Percentiles rank a stretch among this genome's conserved stretches.
phyloP scores from a whole-genome alignment of 148 eudicot genomes.

The Suaeda aralocaspica region DNA sequence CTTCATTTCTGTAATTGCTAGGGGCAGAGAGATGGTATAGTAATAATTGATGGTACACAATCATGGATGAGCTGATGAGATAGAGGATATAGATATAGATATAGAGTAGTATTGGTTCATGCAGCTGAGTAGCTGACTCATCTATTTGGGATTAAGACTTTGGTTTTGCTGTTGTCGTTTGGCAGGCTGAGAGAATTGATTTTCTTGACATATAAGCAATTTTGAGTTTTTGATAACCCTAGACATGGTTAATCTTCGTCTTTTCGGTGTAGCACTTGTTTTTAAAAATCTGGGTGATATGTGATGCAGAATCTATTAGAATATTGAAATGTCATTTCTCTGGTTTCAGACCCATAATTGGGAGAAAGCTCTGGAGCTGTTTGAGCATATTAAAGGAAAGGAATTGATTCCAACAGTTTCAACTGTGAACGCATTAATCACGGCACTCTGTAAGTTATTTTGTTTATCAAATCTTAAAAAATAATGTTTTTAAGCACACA shows the following conservation, averaged over 20 bases:
- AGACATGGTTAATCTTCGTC: constrained; percentile 1
- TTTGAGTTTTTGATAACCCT: constrained; percentile 5
- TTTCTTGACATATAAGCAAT: not conserved
- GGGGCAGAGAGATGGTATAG: not conserved
- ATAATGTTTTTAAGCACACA: not conserved
- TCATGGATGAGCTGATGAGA: no score
- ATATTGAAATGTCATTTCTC: constrained; percentile 21
- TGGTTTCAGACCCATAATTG: constrained; percentile 67
- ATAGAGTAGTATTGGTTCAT: no score
- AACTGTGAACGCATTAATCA: constrained; percentile 85
- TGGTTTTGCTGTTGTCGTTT: not conserved
- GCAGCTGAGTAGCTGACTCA: no score
- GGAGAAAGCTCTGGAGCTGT: constrained; percentile 82
- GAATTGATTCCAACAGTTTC: constrained; percentile 72
- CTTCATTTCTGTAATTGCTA: not conserved
- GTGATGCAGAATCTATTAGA: constrained; percentile 17
- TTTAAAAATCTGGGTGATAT: constrained; percentile 1
- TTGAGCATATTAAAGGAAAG: constrained; percentile 62
- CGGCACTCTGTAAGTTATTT: constrained; percentile 74
- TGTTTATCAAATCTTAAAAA: not conserved
- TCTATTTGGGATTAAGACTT: not conserved
- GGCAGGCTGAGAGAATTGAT: not conserved
- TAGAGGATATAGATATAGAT: no score
- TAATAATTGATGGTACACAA: not conserved
- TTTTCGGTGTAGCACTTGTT: not conserved